Percentiles rank a stretch among this genome's conserved stretches.
phyloP scores from a whole-genome alignment of 495 filamentous ascomycete genomes.

The Talaromyces adpressus region DNA sequence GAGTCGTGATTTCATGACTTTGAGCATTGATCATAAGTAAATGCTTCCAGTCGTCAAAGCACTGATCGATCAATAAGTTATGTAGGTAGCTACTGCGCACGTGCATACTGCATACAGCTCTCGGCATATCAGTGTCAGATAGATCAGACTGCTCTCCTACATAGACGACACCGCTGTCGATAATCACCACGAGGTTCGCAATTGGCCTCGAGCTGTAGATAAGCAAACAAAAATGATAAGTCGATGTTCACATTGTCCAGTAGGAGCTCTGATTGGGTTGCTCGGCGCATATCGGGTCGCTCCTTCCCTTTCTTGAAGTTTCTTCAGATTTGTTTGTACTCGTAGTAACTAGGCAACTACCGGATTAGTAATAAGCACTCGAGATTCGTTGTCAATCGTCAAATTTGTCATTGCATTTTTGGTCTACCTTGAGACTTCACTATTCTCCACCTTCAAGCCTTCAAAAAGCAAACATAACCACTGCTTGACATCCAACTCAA shows the following conservation, averaged over 20 bases:
- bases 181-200: background rate
- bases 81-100: background rate
- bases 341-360: no score
- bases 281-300: background rate
- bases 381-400: background rate
- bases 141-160: background rate
- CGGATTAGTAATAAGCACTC: background rate
- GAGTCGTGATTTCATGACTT: background rate
- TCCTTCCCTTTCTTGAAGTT: background rate
- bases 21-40: background rate
- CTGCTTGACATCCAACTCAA: background rate
- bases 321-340: background rate
- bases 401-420: background rate
- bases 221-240: background rate
- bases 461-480: background rate
- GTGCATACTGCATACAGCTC: background rate
- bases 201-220: background rate
- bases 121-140: background rate
- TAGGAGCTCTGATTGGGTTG: background rate
- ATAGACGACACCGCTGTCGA: background rate
- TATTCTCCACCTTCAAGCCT: background rate
- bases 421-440: background rate
- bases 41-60: background rate
- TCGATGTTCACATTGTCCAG: background rate
- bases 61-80: background rate